phyloP scores from a whole-genome alignment of 2,329 filamentous ascomycete species.

The Arthrocladium fulminans region DNA sequence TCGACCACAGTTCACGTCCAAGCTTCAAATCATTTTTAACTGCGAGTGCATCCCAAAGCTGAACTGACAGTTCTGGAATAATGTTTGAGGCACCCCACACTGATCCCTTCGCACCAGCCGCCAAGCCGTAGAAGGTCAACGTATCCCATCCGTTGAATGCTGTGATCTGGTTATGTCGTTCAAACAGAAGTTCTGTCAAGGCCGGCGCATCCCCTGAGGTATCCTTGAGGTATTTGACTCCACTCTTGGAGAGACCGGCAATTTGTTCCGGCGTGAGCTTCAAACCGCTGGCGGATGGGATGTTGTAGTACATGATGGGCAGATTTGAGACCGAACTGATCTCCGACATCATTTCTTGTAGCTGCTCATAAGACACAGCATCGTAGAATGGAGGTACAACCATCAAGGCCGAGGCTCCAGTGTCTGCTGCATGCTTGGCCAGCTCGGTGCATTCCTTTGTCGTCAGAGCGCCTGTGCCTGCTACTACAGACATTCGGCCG shows the following conservation, averaged over 20 bases:
- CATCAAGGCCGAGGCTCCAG: conserved; percentile 39
- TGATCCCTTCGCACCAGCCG: conserved; percentile 41
- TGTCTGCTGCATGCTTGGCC: conserved; percentile 32
- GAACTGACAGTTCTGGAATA: conserved; percentile 41
- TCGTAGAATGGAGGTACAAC: conserved; percentile 46
- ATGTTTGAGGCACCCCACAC: conserved; percentile 46
- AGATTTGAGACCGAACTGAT: conserved; percentile 34
- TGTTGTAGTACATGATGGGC: conserved; percentile 45
- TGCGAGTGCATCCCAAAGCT: conserved; percentile 41
- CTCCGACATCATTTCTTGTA: conserved; percentile 35
- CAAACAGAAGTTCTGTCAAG: conserved; percentile 43
- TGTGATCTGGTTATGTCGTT: conserved; percentile 34
- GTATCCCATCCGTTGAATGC: conserved; percentile 48
- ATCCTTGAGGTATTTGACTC: conserved; percentile 45
- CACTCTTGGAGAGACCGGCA: conserved; percentile 37
- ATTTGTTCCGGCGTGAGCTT: conserved; percentile 36
- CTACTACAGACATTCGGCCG: conserved; percentile 36
- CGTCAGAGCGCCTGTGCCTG: conserved; percentile 38
- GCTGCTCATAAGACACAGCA: conserved; percentile 32
- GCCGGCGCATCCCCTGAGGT: conserved; percentile 45
- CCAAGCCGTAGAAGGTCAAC: conserved; percentile 45
- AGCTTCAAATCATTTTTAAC: conserved; percentile 35
- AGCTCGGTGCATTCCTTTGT: conserved; percentile 36
- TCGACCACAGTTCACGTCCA: conserved; percentile 41
- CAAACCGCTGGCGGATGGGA: conserved; percentile 40